phyloP scores from a whole-genome alignment of 495 filamentous ascomycete species.

The Daldinia childiae region DNA sequence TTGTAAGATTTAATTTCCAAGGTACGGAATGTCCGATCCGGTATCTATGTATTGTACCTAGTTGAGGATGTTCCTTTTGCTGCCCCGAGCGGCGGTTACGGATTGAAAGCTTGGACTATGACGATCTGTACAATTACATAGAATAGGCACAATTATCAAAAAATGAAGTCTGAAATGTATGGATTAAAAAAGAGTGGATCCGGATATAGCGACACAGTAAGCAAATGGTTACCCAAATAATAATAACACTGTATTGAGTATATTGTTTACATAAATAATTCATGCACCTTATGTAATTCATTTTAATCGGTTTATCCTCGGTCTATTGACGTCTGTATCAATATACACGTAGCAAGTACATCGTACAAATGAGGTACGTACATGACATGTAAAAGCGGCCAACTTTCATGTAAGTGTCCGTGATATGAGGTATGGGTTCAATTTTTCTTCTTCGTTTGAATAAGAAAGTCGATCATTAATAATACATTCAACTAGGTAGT shows the following conservation, averaged over 20 bases:
- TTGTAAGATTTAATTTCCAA: slow-evolving; percentile 36
- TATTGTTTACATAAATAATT: background rate
- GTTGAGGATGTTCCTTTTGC: slow-evolving; percentile 4
- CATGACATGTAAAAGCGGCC: background rate
- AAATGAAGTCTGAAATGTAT: slow-evolving; percentile 36
- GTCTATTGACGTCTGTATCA: background rate
- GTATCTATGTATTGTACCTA: background rate
- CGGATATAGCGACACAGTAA: background rate
- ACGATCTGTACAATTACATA: background rate
- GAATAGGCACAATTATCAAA: slow-evolving; percentile 22
- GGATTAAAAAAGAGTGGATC: slow-evolving; percentile 23
- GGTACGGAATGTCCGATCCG: slow-evolving; percentile 9
- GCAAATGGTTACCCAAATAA: background rate
- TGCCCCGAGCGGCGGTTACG: slow-evolving; percentile 4
- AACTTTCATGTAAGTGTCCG: slow-evolving; percentile 20
- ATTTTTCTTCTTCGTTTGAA: slow-evolving; percentile 3
- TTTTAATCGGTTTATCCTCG: slow-evolving; percentile 1
- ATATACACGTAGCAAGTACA: background rate
- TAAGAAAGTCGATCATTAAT: background rate
- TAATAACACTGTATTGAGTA: background rate
- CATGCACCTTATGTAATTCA: background rate
- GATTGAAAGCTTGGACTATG: background rate
- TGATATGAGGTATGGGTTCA: background rate
- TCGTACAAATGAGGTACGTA: too few relatives aligned
- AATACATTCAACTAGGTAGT: background rate